Evolutionary conservation across 257 asterid species (phyloP).

Genomic region (Scutellaria barbata): DNA sequence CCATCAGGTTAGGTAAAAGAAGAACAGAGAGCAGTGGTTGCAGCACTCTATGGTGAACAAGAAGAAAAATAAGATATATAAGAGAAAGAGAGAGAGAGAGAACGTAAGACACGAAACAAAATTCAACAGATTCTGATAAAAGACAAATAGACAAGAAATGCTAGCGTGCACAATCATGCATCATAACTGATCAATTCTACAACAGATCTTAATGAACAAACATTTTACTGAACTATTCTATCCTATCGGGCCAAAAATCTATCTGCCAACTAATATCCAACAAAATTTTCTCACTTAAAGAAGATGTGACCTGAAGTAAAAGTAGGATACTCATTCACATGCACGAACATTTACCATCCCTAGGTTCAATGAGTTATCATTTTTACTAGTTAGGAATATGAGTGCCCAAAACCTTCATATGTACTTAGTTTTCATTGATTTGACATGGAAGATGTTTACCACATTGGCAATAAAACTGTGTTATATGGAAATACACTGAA

Average conservation of each 20-base stretch:
- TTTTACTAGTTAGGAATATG: background rate
- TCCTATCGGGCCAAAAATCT: conserved; percentile 11
- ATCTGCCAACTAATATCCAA: background rate
- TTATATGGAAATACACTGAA: background rate
- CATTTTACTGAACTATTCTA: conserved; percentile 1
- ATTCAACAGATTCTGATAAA: too few relatives aligned
- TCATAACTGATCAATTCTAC: conserved; percentile 5
- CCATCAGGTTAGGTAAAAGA: too few relatives aligned
- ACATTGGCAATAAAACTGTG: background rate
- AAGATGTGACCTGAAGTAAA: background rate
- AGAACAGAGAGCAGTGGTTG: background rate
- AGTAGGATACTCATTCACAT: background rate
- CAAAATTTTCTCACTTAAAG: background rate
- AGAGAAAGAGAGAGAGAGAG: too few relatives aligned
- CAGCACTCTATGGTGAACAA: too few relatives aligned
- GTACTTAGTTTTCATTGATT: conserved; percentile 3
- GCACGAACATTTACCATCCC: background rate
- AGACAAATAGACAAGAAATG: too few relatives aligned
- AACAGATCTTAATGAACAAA: background rate
- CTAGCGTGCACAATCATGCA: background rate
- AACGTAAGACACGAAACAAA: too few relatives aligned
- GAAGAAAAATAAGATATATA: too few relatives aligned
- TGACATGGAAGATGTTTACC: background rate
- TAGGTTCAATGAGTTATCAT: background rate
- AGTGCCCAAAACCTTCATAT: background rate